Base-by-base conservation (phyloP, 179 eudicot species). In the Drosera spatulata region DNA sequence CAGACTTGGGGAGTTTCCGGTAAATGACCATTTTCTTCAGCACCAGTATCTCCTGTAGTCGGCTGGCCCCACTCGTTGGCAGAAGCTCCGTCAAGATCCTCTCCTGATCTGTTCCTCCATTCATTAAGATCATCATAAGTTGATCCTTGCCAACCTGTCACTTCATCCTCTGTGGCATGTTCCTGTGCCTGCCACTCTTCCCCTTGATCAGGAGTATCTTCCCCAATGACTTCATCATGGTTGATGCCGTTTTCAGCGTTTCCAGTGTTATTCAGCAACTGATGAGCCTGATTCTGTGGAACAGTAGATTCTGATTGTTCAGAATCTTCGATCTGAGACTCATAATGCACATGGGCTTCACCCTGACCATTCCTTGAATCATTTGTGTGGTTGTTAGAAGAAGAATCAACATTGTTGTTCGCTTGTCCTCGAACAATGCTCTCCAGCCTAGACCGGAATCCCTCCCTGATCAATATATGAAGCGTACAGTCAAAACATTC, bases 391-490 rank as follows among this genome's bases (percentile, higher is more conserved):
- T 65, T 67, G 58, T 74, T 66, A 67, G 83, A 64, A 46, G 71
- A 66, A 38, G 70, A 68, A 45, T 83, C 87, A 67, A 80, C 61
- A 75, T 66, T 70, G 63, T 79, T 79, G 69, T 79, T 79, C 59
- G 71, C 96, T 75, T 79, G 96, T 73, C 80, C 82, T 64, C 73
- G 87, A 63, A 85, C 85, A 55, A 71, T 81, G 61, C 66, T 79
- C 68, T 90, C 94, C 69, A 83, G 74, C 70, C 86, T 79, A 66
- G 85, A 81, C 69, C 84, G 95, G 61, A 90, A 79, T 60, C 91
- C 98, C 50, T 91, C 88, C 83, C 98, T 91, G 73, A 40, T 56
- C 54, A 51, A 51, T n/a, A 14, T 3, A 13, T 4, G 14, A n/a
- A 14, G 54, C 14, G 8, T 43, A 7, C 45, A 43, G 45, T 43